These are phyloP conservation scores for Coemansia reversa DNA, from an alignment of 192 early-diverging fungal species.

Conservation along the genomic window DNA sequence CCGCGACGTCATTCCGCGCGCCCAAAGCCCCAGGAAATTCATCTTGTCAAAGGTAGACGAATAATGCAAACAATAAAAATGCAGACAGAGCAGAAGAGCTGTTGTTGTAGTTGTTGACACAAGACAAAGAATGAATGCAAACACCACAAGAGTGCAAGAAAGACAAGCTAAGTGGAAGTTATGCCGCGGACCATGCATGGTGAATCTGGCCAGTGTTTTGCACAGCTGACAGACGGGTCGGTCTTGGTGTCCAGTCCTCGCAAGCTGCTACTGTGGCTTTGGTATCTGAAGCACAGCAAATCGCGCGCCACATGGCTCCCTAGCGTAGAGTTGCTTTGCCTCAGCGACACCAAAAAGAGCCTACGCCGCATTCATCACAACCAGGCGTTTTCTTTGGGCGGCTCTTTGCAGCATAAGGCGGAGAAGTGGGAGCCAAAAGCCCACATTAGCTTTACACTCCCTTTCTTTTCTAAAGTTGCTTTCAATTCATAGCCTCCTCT, in stretches of 20 bases:
- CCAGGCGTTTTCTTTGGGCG: neutral
- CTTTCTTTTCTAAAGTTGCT: neutral
- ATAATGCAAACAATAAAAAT: neutral
- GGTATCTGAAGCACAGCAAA: neutral
- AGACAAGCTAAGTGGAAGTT: neutral
- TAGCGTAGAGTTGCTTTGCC: neutral
- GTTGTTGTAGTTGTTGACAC: neutral
- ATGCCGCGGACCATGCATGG: no score
- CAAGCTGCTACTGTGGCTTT: neutral
- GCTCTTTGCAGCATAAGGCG: neutral
- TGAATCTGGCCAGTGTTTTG: neutral
- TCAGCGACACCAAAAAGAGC: neutral
- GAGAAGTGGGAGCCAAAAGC: neutral
- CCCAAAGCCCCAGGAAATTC: slow-evolving; percentile 55
- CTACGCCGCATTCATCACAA: neutral
- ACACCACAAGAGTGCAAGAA: neutral
- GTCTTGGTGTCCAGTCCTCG: neutral
- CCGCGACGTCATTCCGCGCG: slow-evolving; percentile 50
- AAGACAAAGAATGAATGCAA: neutral
- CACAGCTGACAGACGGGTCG: neutral
- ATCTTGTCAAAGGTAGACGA: slow-evolving; percentile 10
- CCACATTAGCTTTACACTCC: neutral
- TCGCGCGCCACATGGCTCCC: neutral
- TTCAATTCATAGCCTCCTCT: neutral
- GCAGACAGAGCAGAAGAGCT: neutral